Evolutionary conservation across 139 green algal genomes (phyloP).

Genomic region (Picochlorum sp.): DNA sequence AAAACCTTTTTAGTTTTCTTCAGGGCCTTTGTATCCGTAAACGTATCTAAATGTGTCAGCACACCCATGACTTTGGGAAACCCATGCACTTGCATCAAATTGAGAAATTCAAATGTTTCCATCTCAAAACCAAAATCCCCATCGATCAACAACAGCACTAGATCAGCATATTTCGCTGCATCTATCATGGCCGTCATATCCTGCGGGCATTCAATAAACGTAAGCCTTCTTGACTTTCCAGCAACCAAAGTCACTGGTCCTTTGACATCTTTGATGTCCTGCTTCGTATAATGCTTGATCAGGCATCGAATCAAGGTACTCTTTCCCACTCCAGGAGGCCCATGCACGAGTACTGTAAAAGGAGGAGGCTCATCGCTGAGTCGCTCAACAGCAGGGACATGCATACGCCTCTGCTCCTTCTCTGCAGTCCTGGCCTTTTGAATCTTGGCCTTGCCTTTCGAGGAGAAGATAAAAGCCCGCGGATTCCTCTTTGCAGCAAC

Average conservation of each 20-base stretch:
- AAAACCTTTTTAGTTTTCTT: slow-evolving; percentile 94
- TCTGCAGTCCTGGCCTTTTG: slow-evolving; percentile 64
- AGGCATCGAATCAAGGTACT: slow-evolving; percentile 85
- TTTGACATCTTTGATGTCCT: slow-evolving; percentile 74
- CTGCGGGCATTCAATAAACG: slow-evolving; percentile 85
- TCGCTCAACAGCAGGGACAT: slow-evolving; percentile 66
- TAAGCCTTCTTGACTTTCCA: slow-evolving; percentile 86
- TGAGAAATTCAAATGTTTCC: slow-evolving; percentile 99
- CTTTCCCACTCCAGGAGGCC: slow-evolving; percentile 83
- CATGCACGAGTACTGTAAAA: slow-evolving; percentile 91
- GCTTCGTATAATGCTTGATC: slow-evolving; percentile 94
- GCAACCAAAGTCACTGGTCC: slow-evolving; percentile 91
- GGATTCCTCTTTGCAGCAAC: slow-evolving; percentile 50
- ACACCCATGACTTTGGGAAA: slow-evolving; percentile 99
- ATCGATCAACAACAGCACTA: slow-evolving; percentile 94
- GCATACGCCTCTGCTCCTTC: slow-evolving; percentile 82
- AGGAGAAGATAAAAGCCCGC: slow-evolving; percentile 65
- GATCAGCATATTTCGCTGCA: slow-evolving; percentile 91
- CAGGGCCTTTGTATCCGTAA: slow-evolving; percentile 71
- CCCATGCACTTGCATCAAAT: slow-evolving; percentile 88
- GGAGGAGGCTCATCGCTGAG: slow-evolving; percentile 74
- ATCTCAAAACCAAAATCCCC: slow-evolving; percentile 97
- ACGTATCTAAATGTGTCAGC: slow-evolving; percentile 94
- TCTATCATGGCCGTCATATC: slow-evolving; percentile 88
- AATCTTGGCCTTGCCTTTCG: slow-evolving; percentile 52